Base-by-base conservation (phyloP, 2,329 filamentous ascomycete genomes). In the Orbilia javanica region DNA sequence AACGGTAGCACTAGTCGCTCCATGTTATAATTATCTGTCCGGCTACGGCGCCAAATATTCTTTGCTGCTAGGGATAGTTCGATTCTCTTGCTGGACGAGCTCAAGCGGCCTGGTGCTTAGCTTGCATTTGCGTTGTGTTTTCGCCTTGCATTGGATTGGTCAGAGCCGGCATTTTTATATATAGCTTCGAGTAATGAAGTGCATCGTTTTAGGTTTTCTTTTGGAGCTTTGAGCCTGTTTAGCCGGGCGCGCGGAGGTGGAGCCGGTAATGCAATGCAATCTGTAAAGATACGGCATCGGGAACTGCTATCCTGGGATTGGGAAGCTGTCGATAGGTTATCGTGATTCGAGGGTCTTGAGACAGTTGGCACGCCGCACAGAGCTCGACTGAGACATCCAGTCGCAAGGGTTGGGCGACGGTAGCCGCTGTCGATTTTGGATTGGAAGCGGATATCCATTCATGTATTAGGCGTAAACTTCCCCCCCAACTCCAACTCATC, bases 121-220 rank as follows among this genome's bases (percentile, higher is more conserved):
- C 73, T 71, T 71, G 73, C 67, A 70, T 74, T 60, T 60, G 70
- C 66, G 70, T 77, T 77, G 73, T 77, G 60, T 73, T 52, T 62
- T 53, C 36, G 55, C 55, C 36, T 52, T 36, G 65, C 64, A 68
- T 72, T 66, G 73, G 57, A 71, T 77, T 66, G 57, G 73, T 63
- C 55, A 42, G 52, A 57, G 55, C 55, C 55, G 34, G 34, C 39
- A 62, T 53, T 66, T 68, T 69, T 75, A 66, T 73, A 66, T 60
- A 68, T 73, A 57, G 34, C 34, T 52, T 66, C 50, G 69, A 73
- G 34, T 63, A 73, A 76, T 70, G 65, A 68, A 75, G 52, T 75
- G 42, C 48, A 71, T 77, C 60, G 36, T 42, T 77, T 31, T 31
- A 29, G 52, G 27, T 65, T 46, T 70, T 55, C 57, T 73, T 39